These are phyloP conservation scores for Saccharomyces paradoxus DNA, from an alignment of 805 yeast species.

Conservation along the genomic window DNA sequence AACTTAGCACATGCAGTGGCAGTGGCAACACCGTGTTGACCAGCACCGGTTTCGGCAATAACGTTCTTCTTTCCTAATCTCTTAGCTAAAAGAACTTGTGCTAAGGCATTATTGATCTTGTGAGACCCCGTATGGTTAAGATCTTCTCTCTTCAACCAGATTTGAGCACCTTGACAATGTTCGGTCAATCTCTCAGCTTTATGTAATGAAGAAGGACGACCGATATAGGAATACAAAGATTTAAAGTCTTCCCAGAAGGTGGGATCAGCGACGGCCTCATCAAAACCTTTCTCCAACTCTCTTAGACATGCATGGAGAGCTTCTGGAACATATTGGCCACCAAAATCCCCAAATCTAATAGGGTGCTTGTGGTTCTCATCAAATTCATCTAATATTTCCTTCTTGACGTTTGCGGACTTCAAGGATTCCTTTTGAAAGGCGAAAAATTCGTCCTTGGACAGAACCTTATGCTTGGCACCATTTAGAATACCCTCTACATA, in stretches of 20 bases:
- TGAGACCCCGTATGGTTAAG: constrained; percentile 85
- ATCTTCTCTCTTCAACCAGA: constrained; percentile 98
- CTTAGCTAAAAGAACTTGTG: constrained; percentile 72
- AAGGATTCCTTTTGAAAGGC: constrained; percentile 28
- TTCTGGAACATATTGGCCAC: constrained; percentile 99
- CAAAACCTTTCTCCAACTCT: constrained; percentile 84
- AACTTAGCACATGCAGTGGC: constrained; percentile 90
- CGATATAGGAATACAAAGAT: constrained; percentile 81
- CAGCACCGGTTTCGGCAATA: constrained; percentile 90
- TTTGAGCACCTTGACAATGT: constrained; percentile 87
- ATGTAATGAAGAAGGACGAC: constrained; percentile 92
- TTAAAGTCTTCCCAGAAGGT: constrained; percentile 88
- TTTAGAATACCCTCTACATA: constrained; percentile 66
- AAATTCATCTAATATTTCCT: constrained; percentile 29
- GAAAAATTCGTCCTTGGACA: constrained; percentile 31
- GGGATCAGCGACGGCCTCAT: constrained; percentile 81
- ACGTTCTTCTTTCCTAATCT: constrained; percentile 69
- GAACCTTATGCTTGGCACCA: constrained; percentile 36
- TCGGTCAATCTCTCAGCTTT: constrained; percentile 84
- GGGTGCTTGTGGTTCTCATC: constrained; percentile 59
- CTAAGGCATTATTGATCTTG: constrained; percentile 76
- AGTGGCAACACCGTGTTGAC: constrained; percentile 90
- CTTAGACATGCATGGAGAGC: constrained; percentile 83
- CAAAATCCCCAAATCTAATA: constrained; percentile 86
- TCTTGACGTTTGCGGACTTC: constrained; percentile 13